These are phyloP conservation scores for Nakaseomyces delphensis DNA, from an alignment of 1,139 yeast species.

Conservation along the genomic window DNA sequence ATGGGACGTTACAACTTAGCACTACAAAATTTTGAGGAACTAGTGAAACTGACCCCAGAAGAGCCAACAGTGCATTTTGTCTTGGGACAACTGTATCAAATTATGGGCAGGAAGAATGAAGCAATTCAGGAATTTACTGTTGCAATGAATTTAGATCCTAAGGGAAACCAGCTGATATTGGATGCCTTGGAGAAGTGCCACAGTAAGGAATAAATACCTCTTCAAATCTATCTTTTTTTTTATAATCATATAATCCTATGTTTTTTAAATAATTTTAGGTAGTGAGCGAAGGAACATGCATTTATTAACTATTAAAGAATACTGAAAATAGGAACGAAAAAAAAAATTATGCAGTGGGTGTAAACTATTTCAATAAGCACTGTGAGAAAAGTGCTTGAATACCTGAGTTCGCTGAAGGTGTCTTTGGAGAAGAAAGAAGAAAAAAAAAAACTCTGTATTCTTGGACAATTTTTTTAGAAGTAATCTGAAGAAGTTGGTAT, in stretches of 20 bases:
- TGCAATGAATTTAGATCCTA: constrained; percentile 88
- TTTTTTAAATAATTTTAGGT: too few species aligned
- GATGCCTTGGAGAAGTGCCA: constrained; percentile 62
- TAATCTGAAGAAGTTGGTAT: not conserved
- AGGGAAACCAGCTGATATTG: constrained; percentile 77
- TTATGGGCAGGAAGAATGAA: constrained; percentile 60
- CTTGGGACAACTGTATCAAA: constrained; percentile 77
- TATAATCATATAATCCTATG: too few species aligned
- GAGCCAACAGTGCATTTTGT: constrained; percentile 90
- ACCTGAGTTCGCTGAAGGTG: not conserved
- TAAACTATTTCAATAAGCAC: too few species aligned
- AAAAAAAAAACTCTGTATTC: too few species aligned
- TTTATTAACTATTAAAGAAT: constrained; percentile 1
- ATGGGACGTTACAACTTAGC: constrained; percentile 69
- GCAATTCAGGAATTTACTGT: constrained; percentile 84
- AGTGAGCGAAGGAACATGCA: too few species aligned
- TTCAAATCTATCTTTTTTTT: too few species aligned
- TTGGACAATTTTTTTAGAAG: too few species aligned
- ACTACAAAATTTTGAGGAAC: constrained; percentile 59
- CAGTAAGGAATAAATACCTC: constrained; percentile 25
- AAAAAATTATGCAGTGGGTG: not conserved
- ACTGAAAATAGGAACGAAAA: not conserved
- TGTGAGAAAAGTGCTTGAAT: too few species aligned
- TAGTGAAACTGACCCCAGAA: constrained; percentile 76
- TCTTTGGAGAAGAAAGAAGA: too few species aligned